phyloP scores from a whole-genome alignment of 2,329 filamentous ascomycete genomes.

The Claviceps africana region DNA sequence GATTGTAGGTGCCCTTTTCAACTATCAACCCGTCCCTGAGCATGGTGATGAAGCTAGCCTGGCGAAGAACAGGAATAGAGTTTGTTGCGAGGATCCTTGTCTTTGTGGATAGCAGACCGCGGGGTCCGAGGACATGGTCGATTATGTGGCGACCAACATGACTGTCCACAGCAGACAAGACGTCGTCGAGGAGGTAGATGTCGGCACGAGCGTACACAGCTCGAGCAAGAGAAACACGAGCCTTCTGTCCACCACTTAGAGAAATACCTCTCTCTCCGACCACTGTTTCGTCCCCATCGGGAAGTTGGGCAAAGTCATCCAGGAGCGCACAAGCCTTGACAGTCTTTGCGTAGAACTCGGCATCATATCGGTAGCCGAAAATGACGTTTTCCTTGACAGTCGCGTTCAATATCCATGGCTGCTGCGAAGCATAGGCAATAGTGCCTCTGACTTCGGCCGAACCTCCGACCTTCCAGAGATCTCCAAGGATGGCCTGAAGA shows the following conservation, averaged over 20 bases:
- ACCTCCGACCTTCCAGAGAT: slow-evolving; percentile 80
- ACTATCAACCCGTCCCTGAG: slow-evolving; percentile 70
- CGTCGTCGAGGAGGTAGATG: slow-evolving; percentile 87
- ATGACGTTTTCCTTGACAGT: slow-evolving; percentile 95
- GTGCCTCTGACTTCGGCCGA: slow-evolving; percentile 69
- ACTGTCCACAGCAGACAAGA: slow-evolving; percentile 92
- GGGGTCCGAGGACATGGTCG: slow-evolving; percentile 77
- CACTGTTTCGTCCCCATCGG: slow-evolving; percentile 91
- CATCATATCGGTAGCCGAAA: slow-evolving; percentile 89
- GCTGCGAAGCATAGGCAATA: slow-evolving; percentile 84
- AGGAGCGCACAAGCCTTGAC: slow-evolving; percentile 79
- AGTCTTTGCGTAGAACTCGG: slow-evolving; percentile 86
- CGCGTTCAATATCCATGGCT: slow-evolving; percentile 94
- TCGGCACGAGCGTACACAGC: slow-evolving; percentile 96
- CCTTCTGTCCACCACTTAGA: slow-evolving; percentile 89
- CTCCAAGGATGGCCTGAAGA: slow-evolving; percentile 74
- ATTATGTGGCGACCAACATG: slow-evolving; percentile 93
- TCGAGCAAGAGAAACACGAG: slow-evolving; percentile 77
- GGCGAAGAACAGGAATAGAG: slow-evolving; percentile 76
- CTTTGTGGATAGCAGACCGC: slow-evolving; percentile 70
- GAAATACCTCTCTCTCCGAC: slow-evolving; percentile 96
- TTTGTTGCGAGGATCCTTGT: slow-evolving; percentile 92
- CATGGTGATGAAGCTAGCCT: slow-evolving; percentile 79
- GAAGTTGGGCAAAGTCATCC: slow-evolving; percentile 83
- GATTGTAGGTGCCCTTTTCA: slow-evolving; percentile 80